Evolutionary conservation across 2,329 filamentous ascomycete genomes (phyloP), one percentile per base, ranked within the genome.

Genomic region (Phyllosticta citribraziliensis): DNA sequence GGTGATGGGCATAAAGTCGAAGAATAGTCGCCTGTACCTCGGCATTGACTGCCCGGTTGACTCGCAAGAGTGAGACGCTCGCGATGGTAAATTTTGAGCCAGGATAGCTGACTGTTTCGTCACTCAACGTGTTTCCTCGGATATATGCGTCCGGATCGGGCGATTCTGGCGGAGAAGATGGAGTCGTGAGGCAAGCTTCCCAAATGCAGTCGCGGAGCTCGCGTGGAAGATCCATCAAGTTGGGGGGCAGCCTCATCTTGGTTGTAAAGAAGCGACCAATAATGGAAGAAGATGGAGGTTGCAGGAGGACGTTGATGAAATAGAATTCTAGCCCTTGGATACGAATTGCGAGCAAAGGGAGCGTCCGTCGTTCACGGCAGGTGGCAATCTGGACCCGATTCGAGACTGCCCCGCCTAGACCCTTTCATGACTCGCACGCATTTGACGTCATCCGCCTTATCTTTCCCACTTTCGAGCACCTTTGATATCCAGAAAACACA

Each of bases 151-250:
- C n/a, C n/a, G 40, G 40, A n/a, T 47, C 40, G 2, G 14, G 17
- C 6, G 14, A n/a, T n/a, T n/a, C 40, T n/a, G 40, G 40, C n/a
- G 4, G 40, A 17, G 12, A n/a, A 14, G 40, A 47, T 8, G 57
- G 57, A 4, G 14, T 50, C 1, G 57, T 55, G 33, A 60, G 57
- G 53, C 57, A 60, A 25, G 17, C 55, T 51, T 60, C 57, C 57
- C 57, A 60, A 25, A 60, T 51, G 17, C 50, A 19, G 52, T 60
- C 57, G 22, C 57, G 57, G 6, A 60, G n/a, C 52, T 60, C 57
- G 20, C 57, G 22, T n/a, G 57, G 55, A 11, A 60, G 24, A 14
- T 50, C 52, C 53, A 60, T 40, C 24, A 60, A 20, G 22, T 33
- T 55, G n/a, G 52, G 52, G 3, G 12, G 40, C 12, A 47, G 14